Percentiles rank a stretch among this genome's conserved stretches.
Evolutionary conservation across 2,329 filamentous ascomycete species (phyloP).

Genomic region (Harringtonia aguacate): DNA sequence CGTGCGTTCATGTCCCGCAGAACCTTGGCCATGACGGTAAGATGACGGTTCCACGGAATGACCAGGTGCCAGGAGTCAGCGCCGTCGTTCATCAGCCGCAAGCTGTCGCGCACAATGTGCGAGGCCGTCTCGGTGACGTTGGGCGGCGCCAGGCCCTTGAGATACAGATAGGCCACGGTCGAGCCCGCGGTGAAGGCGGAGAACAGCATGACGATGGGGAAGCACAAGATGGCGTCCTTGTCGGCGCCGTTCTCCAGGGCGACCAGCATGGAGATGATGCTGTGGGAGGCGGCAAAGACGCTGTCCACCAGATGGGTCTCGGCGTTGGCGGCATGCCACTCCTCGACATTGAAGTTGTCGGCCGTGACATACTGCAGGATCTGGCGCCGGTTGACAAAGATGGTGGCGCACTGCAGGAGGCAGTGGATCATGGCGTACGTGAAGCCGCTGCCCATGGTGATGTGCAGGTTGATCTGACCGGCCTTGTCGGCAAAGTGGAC

Average conservation of each 20-base stretch:
- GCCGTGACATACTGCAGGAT: slow-evolving; percentile 47
- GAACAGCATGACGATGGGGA: slow-evolving; percentile 54
- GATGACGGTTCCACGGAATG: slow-evolving; percentile 47
- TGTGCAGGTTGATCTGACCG: slow-evolving; percentile 49
- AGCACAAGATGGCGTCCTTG: slow-evolving; percentile 48
- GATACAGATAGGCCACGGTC: slow-evolving; percentile 50
- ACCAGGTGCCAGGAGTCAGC: slow-evolving; percentile 50
- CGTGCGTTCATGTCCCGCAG: slow-evolving; percentile 39
- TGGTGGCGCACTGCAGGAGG: slow-evolving; percentile 48
- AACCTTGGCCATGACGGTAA: slow-evolving; percentile 52
- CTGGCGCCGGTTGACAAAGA: slow-evolving; percentile 49
- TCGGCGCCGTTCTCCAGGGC: slow-evolving; percentile 45
- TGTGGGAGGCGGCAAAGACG: slow-evolving; percentile 48
- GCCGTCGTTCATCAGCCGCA: slow-evolving; percentile 48
- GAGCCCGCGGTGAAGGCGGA: slow-evolving; percentile 50
- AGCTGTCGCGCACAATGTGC: slow-evolving; percentile 45
- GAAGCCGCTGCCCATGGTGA: slow-evolving; percentile 53
- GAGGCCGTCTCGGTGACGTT: slow-evolving; percentile 47
- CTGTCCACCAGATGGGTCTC: slow-evolving; percentile 42
- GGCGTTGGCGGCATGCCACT: slow-evolving; percentile 35
- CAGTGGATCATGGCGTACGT: slow-evolving; percentile 54
- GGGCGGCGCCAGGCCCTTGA: slow-evolving; percentile 46
- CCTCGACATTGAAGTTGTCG: slow-evolving; percentile 39
- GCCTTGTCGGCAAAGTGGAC: slow-evolving; percentile 52
- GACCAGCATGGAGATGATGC: slow-evolving; percentile 43